Evolutionary conservation across 2,329 filamentous ascomycete genomes (phyloP), one percentile per base, ranked within the genome.

Genomic region (Colletotrichum sojae): DNA sequence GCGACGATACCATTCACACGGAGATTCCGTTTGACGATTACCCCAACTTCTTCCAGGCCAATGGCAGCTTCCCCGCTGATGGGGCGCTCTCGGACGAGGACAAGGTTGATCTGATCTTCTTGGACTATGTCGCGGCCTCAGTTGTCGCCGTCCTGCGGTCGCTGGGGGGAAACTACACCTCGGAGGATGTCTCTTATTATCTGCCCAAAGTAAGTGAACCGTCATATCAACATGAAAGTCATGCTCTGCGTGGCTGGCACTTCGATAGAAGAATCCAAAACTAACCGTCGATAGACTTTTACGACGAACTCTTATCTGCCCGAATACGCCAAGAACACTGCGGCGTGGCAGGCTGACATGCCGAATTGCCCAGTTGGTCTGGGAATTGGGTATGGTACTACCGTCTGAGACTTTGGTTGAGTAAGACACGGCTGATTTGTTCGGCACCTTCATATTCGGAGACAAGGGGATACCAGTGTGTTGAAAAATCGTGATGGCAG

Each of bases 1-100:
- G 76, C 16, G 88, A 89, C 72, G 88, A 90, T 70, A 89, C 87
- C 0, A 73, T 81, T 6, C 87, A 89, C 76, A 78, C 79, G 4
- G 59, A 64, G 8, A 86, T 88, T 51, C 81, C 85, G 1, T 74
- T 79, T 63, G 87, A 84, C 77, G 52, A 73, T 1, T 80, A 85
- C 51, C 86, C 87, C 5, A 80, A 83, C 69, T 85, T 85, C 72
- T 84, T 87, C 72, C 83, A 86, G 73, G 82, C 81, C 3, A 81
- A 83, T 16, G 85, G 77, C 6, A 84, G 82, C 0, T 87, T 88
- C 62, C 83, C 84, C 0, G 67, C 74, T 2, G 78, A 83, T 25
- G 83, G 83, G 1, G 6, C 40, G 2, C 15, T 63, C 3, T n/a
- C 53, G 3, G 65, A 57, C 16, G 61, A 68, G 6, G 40, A 39